Conservation (phyloP, 2,329 filamentous ascomycete genomes). For the Hymenoscyphus repandus region DNA sequence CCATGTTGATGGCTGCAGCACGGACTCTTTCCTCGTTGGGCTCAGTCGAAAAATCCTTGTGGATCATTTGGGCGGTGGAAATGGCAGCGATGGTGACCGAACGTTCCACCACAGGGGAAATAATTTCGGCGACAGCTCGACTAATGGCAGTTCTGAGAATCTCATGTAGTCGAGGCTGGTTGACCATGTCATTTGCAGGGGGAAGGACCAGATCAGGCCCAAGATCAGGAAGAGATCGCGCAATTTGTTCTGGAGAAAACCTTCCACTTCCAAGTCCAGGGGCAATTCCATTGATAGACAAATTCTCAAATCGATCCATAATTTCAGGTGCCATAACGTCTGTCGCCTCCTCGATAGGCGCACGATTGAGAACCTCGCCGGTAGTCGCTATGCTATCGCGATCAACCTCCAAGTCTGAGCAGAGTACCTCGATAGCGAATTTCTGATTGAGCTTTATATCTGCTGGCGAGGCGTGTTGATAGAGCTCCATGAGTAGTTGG, state of each 20-base stretch:
- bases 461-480: slow-evolving; percentile 61
- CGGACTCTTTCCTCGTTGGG: slow-evolving; percentile 82
- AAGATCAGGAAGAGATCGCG: slow-evolving; percentile 78
- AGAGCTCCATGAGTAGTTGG: slow-evolving; percentile 83
- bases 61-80: slow-evolving; percentile 89
- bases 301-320: slow-evolving; percentile 76
- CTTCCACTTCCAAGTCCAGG: slow-evolving; percentile 63
- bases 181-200: slow-evolving; percentile 72
- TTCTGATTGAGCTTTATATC: slow-evolving; percentile 96
- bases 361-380: slow-evolving; percentile 74
- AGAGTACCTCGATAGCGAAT: slow-evolving; percentile 97
- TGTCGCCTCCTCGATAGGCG: slow-evolving; percentile 55
- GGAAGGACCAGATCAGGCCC: slow-evolving; percentile 75
- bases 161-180: slow-evolving; percentile 59
- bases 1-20: slow-evolving; percentile 85
- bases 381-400: slow-evolving; percentile 88
- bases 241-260: slow-evolving; percentile 72
- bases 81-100: slow-evolving; percentile 98
- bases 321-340: slow-evolving; percentile 55
- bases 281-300: slow-evolving; percentile 70
- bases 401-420: slow-evolving; percentile 86
- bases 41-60: slow-evolving; percentile 94
- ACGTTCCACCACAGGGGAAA: slow-evolving; percentile 92
- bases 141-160: slow-evolving; percentile 85
- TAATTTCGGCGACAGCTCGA: slow-evolving; percentile 90